Base-by-base conservation (phyloP, 2,329 filamentous ascomycete species). In the Alternaria sp. region DNA sequence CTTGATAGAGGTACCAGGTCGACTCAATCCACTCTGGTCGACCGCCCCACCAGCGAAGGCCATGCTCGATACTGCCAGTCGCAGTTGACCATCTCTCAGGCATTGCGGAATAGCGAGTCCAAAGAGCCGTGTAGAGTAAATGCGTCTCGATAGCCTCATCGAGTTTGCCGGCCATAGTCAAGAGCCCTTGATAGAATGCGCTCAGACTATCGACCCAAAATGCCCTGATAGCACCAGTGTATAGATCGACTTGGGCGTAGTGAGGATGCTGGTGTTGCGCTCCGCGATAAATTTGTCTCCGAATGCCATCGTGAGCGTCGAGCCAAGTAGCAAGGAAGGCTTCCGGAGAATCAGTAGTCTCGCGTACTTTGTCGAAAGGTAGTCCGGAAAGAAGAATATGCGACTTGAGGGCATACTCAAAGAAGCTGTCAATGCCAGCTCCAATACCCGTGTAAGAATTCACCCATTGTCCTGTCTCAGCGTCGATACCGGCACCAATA, bases 1-100 rank as follows among this genome's bases (percentile, higher is more conserved):
- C 94, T 54, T 92, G 90, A 78, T 96, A 98, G n/a, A 99, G 84
- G 75, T 98, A 93, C 81, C 97, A 99, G 0, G 92, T 97, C 1
- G 93, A 97, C 81, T 99, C 96, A 70, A 97, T 93, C 76, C 98
- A 98, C 79, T 99, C 96, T 6, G 96, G 96, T 23, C 96, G 89
- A 21, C 96, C 93, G 11, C 93, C 93, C 92, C 96, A 99, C 93
- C 96, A 98, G 11, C 91, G 89, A 25, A 98, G 87, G 10, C 93
- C 93, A 17, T 90, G 89, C 76, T 98, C 96, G 50, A 98, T 90
- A 57, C 90, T 89, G 26, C 91, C 91, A 23, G 93, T 92, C 54
- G 89, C 88, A 54, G 96, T 89, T 44, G 95, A 97, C 93, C 93
- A 99, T 70, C 96, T 87, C 79, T 99, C 96, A 5, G 96, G 96